phyloP scores from a whole-genome alignment of 257 asterid genomes.

The Nicotiana attenuata region DNA sequence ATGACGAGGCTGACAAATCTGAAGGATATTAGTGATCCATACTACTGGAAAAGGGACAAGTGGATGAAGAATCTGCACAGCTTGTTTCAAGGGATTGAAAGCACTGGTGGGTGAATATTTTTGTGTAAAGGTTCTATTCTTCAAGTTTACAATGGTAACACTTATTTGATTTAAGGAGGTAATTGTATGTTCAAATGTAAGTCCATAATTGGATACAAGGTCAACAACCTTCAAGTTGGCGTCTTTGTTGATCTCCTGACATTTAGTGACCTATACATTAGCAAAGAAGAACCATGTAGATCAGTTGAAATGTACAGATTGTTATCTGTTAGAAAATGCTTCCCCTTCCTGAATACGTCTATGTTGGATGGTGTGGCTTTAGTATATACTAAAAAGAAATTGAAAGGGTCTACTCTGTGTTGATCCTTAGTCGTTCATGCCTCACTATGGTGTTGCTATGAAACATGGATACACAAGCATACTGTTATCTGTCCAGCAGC shows the following conservation, averaged over 20 bases:
- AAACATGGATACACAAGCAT: not conserved
- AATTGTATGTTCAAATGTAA: not conserved
- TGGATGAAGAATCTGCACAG: not conserved
- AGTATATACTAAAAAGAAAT: not conserved
- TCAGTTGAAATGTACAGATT: not conserved
- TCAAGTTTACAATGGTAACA: not conserved
- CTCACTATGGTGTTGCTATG: not conserved
- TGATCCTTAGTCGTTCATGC: not conserved
- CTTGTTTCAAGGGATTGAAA: not conserved
- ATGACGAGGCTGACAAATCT: not conserved
- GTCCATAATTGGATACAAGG: not conserved
- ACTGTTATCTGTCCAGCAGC: not conserved
- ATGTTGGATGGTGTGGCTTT: too few species aligned
- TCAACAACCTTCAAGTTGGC: not conserved
- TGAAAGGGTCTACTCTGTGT: not conserved
- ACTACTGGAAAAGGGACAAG: not conserved
- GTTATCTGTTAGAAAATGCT: not conserved
- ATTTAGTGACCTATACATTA: not conserved
- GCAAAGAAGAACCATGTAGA: not conserved
- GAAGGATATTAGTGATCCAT: not conserved
- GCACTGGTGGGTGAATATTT: not conserved
- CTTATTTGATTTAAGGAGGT: not conserved
- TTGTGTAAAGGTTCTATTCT: not conserved
- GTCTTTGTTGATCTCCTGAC: not conserved
- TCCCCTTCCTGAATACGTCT: not conserved